Evolutionary conservation across 73 alveolate species (phyloP).

Genomic region (Paraurostyla sp.): DNA sequence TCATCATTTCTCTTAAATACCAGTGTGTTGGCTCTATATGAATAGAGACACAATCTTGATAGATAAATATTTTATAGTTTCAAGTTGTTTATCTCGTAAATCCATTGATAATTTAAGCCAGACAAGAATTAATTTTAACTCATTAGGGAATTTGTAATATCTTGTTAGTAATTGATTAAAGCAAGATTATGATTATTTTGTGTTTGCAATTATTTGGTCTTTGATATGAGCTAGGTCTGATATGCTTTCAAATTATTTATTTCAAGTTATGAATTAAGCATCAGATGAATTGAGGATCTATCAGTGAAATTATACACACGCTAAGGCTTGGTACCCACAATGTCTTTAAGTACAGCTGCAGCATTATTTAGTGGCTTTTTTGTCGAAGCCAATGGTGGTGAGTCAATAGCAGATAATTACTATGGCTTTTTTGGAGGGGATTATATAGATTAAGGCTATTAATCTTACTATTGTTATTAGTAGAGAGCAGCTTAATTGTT

Average conservation of each 20-base stretch:
- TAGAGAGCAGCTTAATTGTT: not conserved
- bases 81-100: not conserved
- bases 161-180: not conserved
- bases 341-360: too few species aligned
- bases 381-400: too few species aligned
- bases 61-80: constrained; percentile 10
- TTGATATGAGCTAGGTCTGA: not conserved
- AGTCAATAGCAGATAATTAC: too few species aligned
- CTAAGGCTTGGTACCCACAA: not conserved
- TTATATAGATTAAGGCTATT: too few species aligned
- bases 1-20: constrained; percentile 2
- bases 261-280: constrained; percentile 1
- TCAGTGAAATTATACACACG: not conserved
- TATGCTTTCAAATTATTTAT: not conserved
- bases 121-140: not conserved
- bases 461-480: too few species aligned
- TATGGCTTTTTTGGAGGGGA: too few species aligned
- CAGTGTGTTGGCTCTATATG: constrained; percentile 8
- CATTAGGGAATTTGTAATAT: not conserved
- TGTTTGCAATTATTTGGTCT: not conserved
- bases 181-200: not conserved
- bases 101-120: not conserved
- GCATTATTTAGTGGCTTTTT: too few species aligned
- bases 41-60: constrained; percentile 18
- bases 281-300: not conserved